Percentiles rank a stretch among this genome's conserved stretches.
Evolutionary conservation across 257 asterid genomes (phyloP).

Genomic region (Solanum acaule): DNA sequence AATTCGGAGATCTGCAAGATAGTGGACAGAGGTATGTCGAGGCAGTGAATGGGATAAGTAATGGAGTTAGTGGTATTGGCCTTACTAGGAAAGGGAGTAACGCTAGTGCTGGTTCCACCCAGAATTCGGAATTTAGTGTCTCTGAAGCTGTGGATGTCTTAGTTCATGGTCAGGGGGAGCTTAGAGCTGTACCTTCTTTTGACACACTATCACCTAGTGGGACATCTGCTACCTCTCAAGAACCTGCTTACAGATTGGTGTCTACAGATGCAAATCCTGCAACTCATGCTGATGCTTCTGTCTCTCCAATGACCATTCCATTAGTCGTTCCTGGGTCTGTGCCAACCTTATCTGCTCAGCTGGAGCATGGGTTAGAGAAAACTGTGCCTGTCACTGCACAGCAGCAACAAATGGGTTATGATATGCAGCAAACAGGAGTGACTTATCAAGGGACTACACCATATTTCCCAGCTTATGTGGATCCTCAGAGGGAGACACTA

Average conservation of each 20-base stretch:
- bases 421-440: constrained; percentile 28
- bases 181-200: constrained; percentile 31
- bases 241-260: constrained; percentile 27
- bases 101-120: constrained; percentile 62
- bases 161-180: constrained; percentile 34
- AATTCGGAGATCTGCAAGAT: constrained; percentile 58
- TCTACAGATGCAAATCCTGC: constrained; percentile 28
- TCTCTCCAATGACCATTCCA: constrained; percentile 35
- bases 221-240: constrained; percentile 25
- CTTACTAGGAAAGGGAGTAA: constrained; percentile 61
- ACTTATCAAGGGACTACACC: constrained; percentile 45
- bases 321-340: constrained; percentile 27
- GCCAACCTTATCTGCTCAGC: constrained; percentile 14
- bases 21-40: constrained; percentile 78
- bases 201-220: constrained; percentile 43
- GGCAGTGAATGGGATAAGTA: constrained; percentile 80
- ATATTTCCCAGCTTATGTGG: constrained; percentile 40
- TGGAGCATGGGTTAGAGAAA: constrained; percentile 46
- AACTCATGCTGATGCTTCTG: constrained; percentile 24
- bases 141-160: constrained; percentile 50
- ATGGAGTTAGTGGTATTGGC: constrained; percentile 26
- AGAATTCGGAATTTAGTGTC: constrained; percentile 56
- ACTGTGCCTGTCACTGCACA: constrained; percentile 29
- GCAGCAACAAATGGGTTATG: constrained; percentile 27
- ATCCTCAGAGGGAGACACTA: constrained; percentile 46